Base-by-base conservation (phyloP, 257 asterid species). In the Scutellaria galericulata region DNA sequence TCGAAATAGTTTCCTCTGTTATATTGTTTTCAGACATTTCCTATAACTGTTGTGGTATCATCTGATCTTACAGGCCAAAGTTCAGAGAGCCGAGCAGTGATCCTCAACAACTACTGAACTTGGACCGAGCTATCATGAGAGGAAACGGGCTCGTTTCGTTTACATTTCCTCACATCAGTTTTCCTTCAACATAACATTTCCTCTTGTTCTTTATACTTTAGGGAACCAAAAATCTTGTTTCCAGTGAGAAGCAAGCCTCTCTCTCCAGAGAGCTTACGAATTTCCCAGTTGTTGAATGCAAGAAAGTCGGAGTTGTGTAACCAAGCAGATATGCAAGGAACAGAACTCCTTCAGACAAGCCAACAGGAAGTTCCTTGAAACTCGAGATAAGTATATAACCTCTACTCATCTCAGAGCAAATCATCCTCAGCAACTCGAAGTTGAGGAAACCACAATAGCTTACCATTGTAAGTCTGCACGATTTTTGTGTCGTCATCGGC, bases 71-170 rank as follows among this genome's bases (percentile, higher is more conserved):
- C 89, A 86, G 96, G 66, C 83, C 83, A 57, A 59, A 56, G 53
- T 42, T 27, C 15, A 66, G 46, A 24, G 64, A 59, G 52, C 46
- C 85, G 9, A 41, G 72, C 10, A 41, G 22, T 2, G 77, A 77
- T 80, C 77, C 81, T 9, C 80, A 70, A 70, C 50, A 75, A 59
- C 75, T 14, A 56, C 87, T 85, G 47, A 58, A 71, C 40, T 64
- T 90, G 61, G 97, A 91, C 74, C 96, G 96, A 20, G 88, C 82
- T 9, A 80, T 89, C 10, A 66, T 84, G 48, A 86, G 71, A 72
- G 83, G 88, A 52, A 84, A 86, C 12, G 90, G 94, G 35, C 52
- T 82, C 35, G 9, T 83, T 27, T 27, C 35, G 0, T 27, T 12
- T 47, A 9, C 18, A 63, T n/a, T 27, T 27, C 35, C 1, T 2